Percentiles rank a stretch among this genome's conserved stretches.
These are phyloP conservation scores for Tetracladium marchalianum DNA, from an alignment of 495 filamentous ascomycete species.

Conservation along the genomic window DNA sequence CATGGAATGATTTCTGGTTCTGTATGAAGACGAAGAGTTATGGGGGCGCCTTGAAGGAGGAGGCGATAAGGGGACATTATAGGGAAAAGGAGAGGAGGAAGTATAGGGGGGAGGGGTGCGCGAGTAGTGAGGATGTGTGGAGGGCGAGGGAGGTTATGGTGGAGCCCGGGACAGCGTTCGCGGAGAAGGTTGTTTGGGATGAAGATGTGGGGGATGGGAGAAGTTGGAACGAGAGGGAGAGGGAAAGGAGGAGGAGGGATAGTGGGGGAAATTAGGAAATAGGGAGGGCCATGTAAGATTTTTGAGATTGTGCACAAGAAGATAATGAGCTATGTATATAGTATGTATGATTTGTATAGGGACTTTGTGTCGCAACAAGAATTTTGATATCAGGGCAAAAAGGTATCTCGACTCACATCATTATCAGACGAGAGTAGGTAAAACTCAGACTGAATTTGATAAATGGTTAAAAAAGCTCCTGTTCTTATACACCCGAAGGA, in stretches of 20 bases:
- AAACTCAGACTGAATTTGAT: too few species aligned
- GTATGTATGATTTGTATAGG: too few species aligned
- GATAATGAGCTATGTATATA: neutral
- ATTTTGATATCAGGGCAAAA: too few species aligned
- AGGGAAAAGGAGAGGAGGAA: slow-evolving; percentile 58
- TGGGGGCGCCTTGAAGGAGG: slow-evolving; percentile 37
- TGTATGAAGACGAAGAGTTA: slow-evolving; percentile 75
- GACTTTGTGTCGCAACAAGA: too few species aligned
- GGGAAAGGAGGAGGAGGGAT: slow-evolving; percentile 25
- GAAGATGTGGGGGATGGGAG: slow-evolving; percentile 43
- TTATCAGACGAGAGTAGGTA: too few species aligned
- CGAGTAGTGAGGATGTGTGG: slow-evolving; percentile 94
- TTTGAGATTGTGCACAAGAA: too few species aligned
- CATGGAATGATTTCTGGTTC: slow-evolving; percentile 88
- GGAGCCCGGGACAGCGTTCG: slow-evolving; percentile 28
- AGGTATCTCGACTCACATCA: too few species aligned
- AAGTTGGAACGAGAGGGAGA: slow-evolving; percentile 49
- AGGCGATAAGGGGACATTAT: slow-evolving; percentile 60
- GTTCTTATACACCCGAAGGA: too few species aligned
- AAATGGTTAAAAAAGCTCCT: too few species aligned
- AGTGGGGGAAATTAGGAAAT: neutral
- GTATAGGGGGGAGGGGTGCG: slow-evolving; percentile 55
- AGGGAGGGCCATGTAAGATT: too few species aligned
- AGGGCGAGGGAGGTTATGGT: slow-evolving; percentile 47
- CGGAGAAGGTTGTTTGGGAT: slow-evolving; percentile 22